Evolutionary conservation across 768 basidiomycete genomes (phyloP).

Genomic region (Boletus vinaceobasis): DNA sequence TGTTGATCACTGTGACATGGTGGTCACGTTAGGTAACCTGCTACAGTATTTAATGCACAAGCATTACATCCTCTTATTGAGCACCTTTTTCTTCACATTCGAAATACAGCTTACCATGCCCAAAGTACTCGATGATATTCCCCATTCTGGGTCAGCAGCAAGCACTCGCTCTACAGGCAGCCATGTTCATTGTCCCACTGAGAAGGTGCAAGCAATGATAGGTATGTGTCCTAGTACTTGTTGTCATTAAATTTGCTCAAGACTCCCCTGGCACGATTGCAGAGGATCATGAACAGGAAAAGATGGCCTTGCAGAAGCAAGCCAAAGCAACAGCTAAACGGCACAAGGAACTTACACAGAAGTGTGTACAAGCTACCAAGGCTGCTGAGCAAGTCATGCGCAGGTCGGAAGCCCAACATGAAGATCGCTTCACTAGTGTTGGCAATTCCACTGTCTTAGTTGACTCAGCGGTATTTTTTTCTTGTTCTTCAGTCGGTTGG

Average conservation of each 20-base stretch:
- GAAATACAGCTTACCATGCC: background rate
- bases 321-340: background rate
- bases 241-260: background rate
- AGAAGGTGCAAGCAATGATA: background rate
- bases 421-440: background rate
- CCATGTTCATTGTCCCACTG: background rate
- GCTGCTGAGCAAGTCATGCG: background rate
- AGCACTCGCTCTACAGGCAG: background rate
- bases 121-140: background rate
- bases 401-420: background rate
- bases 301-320: background rate
- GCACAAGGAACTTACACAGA: background rate
- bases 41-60: background rate
- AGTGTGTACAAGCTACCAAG: background rate
- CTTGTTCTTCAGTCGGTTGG: background rate
- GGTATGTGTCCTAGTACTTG: background rate
- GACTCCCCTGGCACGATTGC: background rate
- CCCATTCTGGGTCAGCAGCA: background rate
- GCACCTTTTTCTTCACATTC: background rate
- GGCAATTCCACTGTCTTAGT: background rate
- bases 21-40: background rate
- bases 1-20: background rate
- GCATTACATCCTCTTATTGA: too few relatives aligned
- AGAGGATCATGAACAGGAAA: background rate
- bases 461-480: background rate